Evolutionary conservation across 2,329 filamentous ascomycete species (phyloP).

Genomic region (Cladosporium velox): DNA sequence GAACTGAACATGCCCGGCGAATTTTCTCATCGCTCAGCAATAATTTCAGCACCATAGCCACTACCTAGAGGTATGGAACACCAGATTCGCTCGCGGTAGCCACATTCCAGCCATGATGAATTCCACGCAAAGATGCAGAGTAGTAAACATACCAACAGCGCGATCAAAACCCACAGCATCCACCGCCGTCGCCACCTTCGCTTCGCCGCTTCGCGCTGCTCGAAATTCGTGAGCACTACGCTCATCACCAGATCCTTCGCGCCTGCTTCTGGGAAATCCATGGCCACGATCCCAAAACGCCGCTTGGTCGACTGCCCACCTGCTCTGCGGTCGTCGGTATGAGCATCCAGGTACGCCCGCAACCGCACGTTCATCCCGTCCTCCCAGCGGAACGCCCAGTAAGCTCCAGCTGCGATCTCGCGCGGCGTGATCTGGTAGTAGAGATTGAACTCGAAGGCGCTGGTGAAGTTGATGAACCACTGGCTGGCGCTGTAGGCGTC

Average conservation of each 20-base stretch:
- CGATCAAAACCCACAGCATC: neutral
- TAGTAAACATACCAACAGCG: neutral
- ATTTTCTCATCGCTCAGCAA: neutral
- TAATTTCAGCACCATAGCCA: neutral
- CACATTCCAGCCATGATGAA: neutral
- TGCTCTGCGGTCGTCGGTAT: conserved; percentile 4
- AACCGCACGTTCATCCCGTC: conserved; percentile 48
- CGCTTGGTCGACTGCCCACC: conserved; percentile 29
- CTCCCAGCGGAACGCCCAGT: conserved; percentile 46
- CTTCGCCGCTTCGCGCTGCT: neutral
- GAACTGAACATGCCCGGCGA: neutral
- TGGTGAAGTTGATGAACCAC: conserved; percentile 50
- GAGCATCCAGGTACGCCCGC: conserved; percentile 34
- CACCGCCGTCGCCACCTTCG: neutral
- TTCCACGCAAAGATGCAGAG: neutral
- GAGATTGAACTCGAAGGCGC: conserved; percentile 47
- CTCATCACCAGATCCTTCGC: conserved; percentile 44
- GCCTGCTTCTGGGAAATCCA: conserved; percentile 42
- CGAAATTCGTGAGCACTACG: conserved; percentile 46
- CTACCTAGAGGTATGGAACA: neutral
- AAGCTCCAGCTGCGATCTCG: conserved; percentile 48
- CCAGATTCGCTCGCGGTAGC: neutral
- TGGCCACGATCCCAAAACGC: conserved; percentile 39
- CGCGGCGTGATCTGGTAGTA: conserved; percentile 38
- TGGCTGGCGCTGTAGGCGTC: conserved; percentile 21